Evolutionary conservation across 306 rosid genomes (phyloP).

Genomic region (Arachis hypogaea): DNA sequence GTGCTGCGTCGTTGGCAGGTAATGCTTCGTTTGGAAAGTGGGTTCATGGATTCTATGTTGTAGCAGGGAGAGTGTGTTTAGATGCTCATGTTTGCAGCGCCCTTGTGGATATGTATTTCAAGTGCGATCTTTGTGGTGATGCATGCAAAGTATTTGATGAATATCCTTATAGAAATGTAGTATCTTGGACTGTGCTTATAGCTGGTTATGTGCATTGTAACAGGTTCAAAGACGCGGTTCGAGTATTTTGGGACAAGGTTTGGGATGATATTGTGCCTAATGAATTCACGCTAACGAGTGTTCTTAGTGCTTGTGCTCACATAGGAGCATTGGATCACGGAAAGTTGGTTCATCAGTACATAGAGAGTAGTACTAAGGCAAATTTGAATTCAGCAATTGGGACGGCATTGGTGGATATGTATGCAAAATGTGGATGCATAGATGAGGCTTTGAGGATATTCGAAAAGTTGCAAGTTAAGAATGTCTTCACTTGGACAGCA

Average conservation of each 20-base stretch:
- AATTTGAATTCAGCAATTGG: conserved; percentile 36
- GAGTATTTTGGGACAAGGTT: conserved; percentile 42
- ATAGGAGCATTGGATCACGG: conserved; percentile 53
- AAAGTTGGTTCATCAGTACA: conserved; percentile 41
- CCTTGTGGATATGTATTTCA: conserved; percentile 49
- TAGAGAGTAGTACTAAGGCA: conserved; percentile 29
- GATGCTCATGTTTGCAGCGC: conserved; percentile 47
- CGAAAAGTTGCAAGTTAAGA: conserved; percentile 39
- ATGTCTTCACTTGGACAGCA: conserved; percentile 51
- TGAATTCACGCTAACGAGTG: conserved; percentile 41
- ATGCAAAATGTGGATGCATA: conserved; percentile 54
- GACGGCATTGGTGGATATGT: conserved; percentile 49
- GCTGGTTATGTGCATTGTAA: conserved; percentile 46
- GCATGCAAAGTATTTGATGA: conserved; percentile 45
- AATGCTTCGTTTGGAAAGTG: conserved; percentile 47
- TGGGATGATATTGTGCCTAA: conserved; percentile 37
- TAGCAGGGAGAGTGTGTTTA: conserved; percentile 41
- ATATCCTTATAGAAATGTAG: conserved; percentile 42
- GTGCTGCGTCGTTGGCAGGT: conserved; percentile 42
- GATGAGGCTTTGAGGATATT: conserved; percentile 47
- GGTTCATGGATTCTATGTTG: conserved; percentile 53
- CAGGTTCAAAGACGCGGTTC: conserved; percentile 42
- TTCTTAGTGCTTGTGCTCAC: conserved; percentile 48
- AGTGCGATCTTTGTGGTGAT: conserved; percentile 41
- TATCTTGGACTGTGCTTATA: conserved; percentile 44